Conservation (phyloP, 768 basidiomycete genomes). For the Termitomyces heimii region DNA sequence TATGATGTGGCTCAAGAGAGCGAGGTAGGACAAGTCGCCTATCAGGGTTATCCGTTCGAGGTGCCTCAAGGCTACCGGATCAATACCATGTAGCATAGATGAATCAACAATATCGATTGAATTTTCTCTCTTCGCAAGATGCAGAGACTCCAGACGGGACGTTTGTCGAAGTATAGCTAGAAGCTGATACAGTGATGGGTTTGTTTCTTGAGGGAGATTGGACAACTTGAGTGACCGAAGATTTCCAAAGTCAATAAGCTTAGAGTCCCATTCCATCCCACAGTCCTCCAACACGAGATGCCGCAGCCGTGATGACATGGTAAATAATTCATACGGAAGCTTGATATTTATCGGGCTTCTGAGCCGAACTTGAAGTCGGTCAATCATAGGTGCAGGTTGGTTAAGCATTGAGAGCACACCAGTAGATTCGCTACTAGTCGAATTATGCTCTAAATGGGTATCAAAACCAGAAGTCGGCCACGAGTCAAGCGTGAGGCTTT, state of each 20-base stretch:
- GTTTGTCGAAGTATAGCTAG: background rate
- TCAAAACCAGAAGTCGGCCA: background rate
- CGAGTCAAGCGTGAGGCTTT: background rate
- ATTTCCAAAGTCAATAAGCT: background rate
- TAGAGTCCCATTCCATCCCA: background rate
- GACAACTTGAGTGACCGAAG: background rate
- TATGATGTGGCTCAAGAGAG: background rate
- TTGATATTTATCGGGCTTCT: too few species aligned
- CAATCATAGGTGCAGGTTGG: background rate
- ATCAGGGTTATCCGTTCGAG: background rate
- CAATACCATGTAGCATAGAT: background rate
- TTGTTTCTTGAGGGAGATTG: too few species aligned
- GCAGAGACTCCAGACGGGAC: background rate
- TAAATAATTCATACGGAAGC: background rate
- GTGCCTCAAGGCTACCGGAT: background rate
- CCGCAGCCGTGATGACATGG: background rate
- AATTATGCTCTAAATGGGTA: background rate
- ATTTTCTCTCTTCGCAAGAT: background rate
- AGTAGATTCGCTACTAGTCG: background rate
- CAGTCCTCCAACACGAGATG: background rate
- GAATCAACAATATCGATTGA: background rate
- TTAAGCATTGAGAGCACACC: background rate
- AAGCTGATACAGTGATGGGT: background rate
- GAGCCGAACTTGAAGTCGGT: background rate
- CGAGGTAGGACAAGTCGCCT: background rate